Evolutionary conservation across 331 rosid genomes (phyloP).

Genomic region (Rhamnella rubrinervis): DNA sequence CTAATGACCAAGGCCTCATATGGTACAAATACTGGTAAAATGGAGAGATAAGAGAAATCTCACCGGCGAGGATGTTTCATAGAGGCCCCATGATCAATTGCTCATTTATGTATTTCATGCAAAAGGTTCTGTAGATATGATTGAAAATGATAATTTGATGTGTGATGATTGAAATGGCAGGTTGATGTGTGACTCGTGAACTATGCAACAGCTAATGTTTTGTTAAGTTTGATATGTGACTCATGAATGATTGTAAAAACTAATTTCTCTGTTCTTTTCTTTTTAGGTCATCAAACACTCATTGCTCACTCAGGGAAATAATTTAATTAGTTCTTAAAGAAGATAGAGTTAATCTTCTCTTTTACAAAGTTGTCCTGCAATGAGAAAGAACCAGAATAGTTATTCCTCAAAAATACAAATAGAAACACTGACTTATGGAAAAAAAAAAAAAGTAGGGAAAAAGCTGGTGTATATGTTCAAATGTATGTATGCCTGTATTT

Average conservation of each 20-base stretch:
- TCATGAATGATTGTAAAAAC: too few species aligned
- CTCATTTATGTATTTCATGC: neutral
- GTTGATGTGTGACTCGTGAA: too few species aligned
- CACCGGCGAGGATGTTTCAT: neutral
- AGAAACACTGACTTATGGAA: neutral
- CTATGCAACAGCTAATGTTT: too few species aligned
- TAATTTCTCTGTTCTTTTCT: too few species aligned
- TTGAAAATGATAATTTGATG: too few species aligned
- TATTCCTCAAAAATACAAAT: neutral
- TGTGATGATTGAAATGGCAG: too few species aligned
- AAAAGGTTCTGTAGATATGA: neutral
- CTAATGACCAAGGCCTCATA: too few species aligned
- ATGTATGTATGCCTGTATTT: too few species aligned
- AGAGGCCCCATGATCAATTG: neutral
- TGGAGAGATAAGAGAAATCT: neutral
- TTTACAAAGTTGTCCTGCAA: constrained; percentile 7
- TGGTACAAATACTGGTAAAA: neutral
- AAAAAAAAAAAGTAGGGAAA: neutral
- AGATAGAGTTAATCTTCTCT: neutral
- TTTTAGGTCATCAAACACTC: too few species aligned
- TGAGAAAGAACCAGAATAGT: neutral
- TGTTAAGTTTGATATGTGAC: too few species aligned
- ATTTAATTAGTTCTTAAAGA: neutral
- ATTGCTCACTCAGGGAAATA: neutral
- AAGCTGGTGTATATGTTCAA: neutral